phyloP scores from a whole-genome alignment of 441 rosid genomes.

The Bocquillonia castaneifolia region DNA sequence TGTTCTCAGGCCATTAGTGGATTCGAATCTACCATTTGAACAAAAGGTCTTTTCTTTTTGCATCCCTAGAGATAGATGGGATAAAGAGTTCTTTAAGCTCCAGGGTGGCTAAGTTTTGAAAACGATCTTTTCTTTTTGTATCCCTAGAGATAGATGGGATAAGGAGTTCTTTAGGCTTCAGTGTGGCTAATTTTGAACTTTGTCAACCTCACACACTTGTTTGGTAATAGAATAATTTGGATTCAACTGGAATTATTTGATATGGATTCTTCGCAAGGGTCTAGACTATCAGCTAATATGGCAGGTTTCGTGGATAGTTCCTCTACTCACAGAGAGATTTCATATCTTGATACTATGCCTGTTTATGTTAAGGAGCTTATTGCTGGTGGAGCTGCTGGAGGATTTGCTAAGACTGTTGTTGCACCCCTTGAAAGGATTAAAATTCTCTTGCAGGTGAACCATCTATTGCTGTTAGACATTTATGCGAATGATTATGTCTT shows the following conservation, averaged over 20 bases:
- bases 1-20: constrained; percentile 48
- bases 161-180: constrained; percentile 53
- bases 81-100: constrained; percentile 56
- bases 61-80: constrained; percentile 80
- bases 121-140: constrained; percentile 34
- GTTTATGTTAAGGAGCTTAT: constrained; percentile 81
- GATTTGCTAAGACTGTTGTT: constrained; percentile 84
- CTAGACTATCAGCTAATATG: constrained; percentile 56
- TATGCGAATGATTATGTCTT: constrained; percentile 1
- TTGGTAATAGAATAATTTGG: constrained; percentile 18
- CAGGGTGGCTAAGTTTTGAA: constrained; percentile 45
- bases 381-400: constrained; percentile 97
- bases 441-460: constrained; percentile 79
- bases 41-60: constrained; percentile 33
- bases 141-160: constrained; percentile 87
- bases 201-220: background rate
- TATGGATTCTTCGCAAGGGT: constrained; percentile 69
- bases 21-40: constrained; percentile 32
- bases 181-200: constrained; percentile 39
- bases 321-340: constrained; percentile 31
- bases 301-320: constrained; percentile 61
- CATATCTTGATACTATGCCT: constrained; percentile 57
- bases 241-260: constrained; percentile 16
- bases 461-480: background rate
- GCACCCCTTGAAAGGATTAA: constrained; percentile 92